Evolutionary conservation across 768 basidiomycete species (phyloP).

Genomic region (Lactifluus echinatus): DNA sequence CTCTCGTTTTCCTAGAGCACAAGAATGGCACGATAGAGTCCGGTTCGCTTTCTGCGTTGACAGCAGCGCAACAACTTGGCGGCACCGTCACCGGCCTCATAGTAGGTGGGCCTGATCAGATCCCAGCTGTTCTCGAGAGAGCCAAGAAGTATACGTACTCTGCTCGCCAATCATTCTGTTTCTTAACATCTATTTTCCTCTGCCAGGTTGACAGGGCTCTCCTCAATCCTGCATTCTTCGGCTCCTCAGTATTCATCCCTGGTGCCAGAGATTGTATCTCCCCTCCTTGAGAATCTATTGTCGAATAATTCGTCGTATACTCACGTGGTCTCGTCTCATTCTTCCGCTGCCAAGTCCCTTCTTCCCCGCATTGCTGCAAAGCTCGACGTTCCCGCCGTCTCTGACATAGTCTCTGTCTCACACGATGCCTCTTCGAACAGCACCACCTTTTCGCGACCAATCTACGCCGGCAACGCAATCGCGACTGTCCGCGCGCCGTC

Average conservation of each 20-base stretch:
- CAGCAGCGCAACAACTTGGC: slow-evolving; percentile 80
- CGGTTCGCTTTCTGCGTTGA: slow-evolving; percentile 81
- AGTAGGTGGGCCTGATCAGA: slow-evolving; percentile 59
- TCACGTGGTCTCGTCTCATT: slow-evolving; percentile 88
- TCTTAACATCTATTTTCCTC: background rate
- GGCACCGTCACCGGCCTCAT: slow-evolving; percentile 78
- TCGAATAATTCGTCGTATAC: slow-evolving; percentile 61
- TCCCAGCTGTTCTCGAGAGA: slow-evolving; percentile 56
- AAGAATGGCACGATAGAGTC: slow-evolving; percentile 72
- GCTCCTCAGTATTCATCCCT: slow-evolving; percentile 61
- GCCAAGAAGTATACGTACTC: slow-evolving; percentile 61
- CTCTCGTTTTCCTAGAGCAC: slow-evolving; percentile 88
- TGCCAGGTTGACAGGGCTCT: slow-evolving; percentile 57
- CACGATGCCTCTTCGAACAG: slow-evolving; percentile 61
- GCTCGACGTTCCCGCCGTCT: slow-evolving; percentile 85
- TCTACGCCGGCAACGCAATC: slow-evolving; percentile 97
- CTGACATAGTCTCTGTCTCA: slow-evolving; percentile 79
- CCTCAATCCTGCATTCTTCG: slow-evolving; percentile 57
- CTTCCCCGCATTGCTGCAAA: slow-evolving; percentile 87
- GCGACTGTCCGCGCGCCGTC: slow-evolving; percentile 77
- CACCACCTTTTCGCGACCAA: slow-evolving; percentile 86
- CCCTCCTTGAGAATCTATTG: slow-evolving; percentile 70
- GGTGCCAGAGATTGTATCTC: slow-evolving; percentile 72
- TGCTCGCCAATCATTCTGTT: background rate
- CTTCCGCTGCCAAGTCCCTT: slow-evolving; percentile 85